Base-by-base conservation (phyloP, 202 grass and related monocot species). In the Eragrostis tef region DNA sequence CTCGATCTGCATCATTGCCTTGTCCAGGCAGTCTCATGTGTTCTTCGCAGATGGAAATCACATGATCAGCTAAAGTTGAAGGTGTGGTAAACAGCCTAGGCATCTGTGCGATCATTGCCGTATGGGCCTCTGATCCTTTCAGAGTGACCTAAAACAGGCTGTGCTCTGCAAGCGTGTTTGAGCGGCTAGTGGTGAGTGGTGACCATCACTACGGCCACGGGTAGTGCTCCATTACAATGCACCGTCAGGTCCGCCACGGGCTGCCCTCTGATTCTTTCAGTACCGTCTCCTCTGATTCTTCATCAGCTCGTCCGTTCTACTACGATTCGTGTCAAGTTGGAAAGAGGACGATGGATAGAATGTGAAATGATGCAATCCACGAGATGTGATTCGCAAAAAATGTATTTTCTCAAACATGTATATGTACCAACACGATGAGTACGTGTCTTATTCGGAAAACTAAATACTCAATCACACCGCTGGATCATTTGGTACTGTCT, bases 21-120 rank as follows among this genome's bases (percentile, higher is more conserved):
- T n/a, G 13, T 27, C 22, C 43, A 22, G 48, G 57, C 74, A 62
- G 14, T 39, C 3, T 3, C 58, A 49, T 48, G 16, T 39, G 49
- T 61, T 25, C 26, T 13, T 27, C 58, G 58, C 58, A 14, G 26
- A 14, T 6, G 57, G 4, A 20, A 4, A 58, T 20, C 20, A 53
- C 53, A 57, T 57, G 8, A 22, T 58, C 5, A 24, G 22, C 29
- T n/a, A 66, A 20, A 81, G 29, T 26, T 9, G 20, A n/a, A 21
- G 44, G n/a, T 31, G 45, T 14, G 27, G 21, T 70, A 42, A 62
- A 45, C 21, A 75, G 43, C 36, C 20, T 63, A 21, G n/a, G 51
- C 29, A 69, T 29, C 1, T 13, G 78, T 13, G 66, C 53, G 53
- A 64, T 77, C 48, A 87, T 76, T 62, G 45, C 21, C 1, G 34